Conservation (phyloP, 306 rosid species). For the Castanea crenata region DNA sequence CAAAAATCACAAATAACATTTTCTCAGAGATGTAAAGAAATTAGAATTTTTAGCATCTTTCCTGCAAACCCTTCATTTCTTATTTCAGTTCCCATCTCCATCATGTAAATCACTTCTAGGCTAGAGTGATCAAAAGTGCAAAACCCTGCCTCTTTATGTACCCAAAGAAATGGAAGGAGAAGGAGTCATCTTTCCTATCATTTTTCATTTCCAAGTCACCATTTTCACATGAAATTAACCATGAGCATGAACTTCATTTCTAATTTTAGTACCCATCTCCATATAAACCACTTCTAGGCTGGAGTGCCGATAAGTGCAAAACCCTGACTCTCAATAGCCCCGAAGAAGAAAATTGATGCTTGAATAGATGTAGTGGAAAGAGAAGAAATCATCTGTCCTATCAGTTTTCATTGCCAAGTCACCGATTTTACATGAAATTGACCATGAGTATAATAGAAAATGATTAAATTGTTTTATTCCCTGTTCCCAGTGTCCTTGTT, state of each 20-base stretch:
- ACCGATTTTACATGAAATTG: not conserved
- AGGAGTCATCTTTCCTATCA: too few relatives aligned
- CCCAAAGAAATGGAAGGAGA: too few relatives aligned
- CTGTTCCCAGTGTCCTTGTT: not conserved
- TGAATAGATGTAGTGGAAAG: too few relatives aligned
- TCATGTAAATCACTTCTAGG: not conserved
- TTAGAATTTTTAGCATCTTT: not conserved
- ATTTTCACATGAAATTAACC: too few relatives aligned
- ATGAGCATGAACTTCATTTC: too few relatives aligned
- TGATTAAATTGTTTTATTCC: not conserved
- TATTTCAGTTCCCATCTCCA: not conserved
- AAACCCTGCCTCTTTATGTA: not conserved
- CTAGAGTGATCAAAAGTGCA: not conserved
- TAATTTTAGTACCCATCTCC: too few relatives aligned
- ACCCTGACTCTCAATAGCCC: not conserved
- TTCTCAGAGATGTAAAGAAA: not conserved
- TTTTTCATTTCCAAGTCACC: too few relatives aligned
- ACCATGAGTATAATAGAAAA: not conserved
- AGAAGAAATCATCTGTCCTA: not conserved
- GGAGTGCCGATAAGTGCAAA: too few relatives aligned
- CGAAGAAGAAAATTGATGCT: not conserved
- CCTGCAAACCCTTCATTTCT: not conserved
- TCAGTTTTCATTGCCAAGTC: not conserved
- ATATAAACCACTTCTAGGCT: too few relatives aligned
- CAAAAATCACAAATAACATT: not conserved